Base-by-base conservation (phyloP, 805 yeast genomes). In the Sugiyamaella boreocaroliniensis region DNA sequence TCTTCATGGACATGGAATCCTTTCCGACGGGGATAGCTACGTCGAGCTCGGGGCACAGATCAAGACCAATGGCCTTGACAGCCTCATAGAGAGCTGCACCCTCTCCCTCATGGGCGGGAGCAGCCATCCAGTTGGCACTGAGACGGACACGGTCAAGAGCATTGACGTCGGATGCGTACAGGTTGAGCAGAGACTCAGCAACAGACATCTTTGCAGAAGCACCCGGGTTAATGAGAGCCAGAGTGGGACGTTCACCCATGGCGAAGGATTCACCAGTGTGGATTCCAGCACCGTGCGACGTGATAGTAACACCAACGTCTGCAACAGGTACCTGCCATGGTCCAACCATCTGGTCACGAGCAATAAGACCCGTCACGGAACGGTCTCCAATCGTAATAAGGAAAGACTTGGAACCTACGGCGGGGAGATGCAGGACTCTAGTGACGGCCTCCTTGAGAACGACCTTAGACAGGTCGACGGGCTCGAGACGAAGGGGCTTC, bases 311-410 rank as follows among this genome's bases (percentile, higher is more conserved):
- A 72, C 96, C 98, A 51, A 90, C 97, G 67, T 93, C 98, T 15
- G 98, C 93, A 32, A 93, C 98, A 47, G 99, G 99, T 9, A 86
- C 93, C 76, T 93, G 99, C 98, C 98, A 93, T 66, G 98, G 98
- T 41, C 99, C 99, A 55, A 93, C 98, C 83, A 90, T 83, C 74
- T 93, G 99, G 69, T 93, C 99, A 68, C 99, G 83, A 64, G 95
- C 98, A 56, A 93, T 85, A 61, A 93, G 78, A 51, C 99, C 99
- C 29, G 98, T 92, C 57, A 93, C 93, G n/a, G 95, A 79, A 72
- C 99, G 84, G 71, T 93, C 99, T 71, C 97, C 99, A 67, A 93
- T 93, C n/a, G 98, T 93, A 67, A 93, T 86, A 65, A 93, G 76
- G 76, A 93, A 93, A 49, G 85, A 83, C 73, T 93, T 93, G 43